Conservation (phyloP, 495 filamentous ascomycete species). For the Terfezia boudieri region DNA sequence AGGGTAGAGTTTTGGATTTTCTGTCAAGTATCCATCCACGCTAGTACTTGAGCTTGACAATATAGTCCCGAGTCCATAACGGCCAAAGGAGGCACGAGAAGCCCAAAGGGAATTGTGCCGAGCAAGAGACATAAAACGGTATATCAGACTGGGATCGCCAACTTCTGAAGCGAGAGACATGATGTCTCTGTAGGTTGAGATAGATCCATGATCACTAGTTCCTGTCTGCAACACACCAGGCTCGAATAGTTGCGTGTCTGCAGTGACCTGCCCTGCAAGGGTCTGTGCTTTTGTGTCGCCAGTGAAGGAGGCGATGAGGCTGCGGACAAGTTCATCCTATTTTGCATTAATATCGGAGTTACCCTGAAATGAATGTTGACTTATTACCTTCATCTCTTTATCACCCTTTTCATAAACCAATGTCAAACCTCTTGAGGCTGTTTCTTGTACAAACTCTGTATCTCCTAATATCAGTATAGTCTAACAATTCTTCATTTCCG, state of each 20-base stretch:
- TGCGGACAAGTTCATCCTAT: slow-evolving; percentile 50
- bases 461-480: background rate
- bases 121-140: slow-evolving; percentile 91
- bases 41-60: slow-evolving; percentile 59
- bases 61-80: slow-evolving; percentile 78
- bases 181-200: slow-evolving; percentile 84
- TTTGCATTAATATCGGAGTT: background rate
- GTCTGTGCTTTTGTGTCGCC: slow-evolving; percentile 43
- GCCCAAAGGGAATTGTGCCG: slow-evolving; percentile 91
- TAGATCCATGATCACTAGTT: slow-evolving; percentile 45
- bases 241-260: slow-evolving; percentile 82
- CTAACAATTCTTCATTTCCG: background rate
- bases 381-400: slow-evolving; percentile 33
- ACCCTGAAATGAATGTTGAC: too few species aligned
- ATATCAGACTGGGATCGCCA: slow-evolving; percentile 80
- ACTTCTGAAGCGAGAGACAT: slow-evolving; percentile 82
- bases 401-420: slow-evolving; percentile 86
- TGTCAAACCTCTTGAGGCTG: slow-evolving; percentile 69
- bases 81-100: slow-evolving; percentile 77
- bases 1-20: slow-evolving; percentile 81
- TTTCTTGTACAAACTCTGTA: slow-evolving; percentile 71
- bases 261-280: slow-evolving; percentile 48
- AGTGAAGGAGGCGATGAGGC: slow-evolving; percentile 74
- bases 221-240: slow-evolving; percentile 80
- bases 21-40: slow-evolving; percentile 17